Conservation (phyloP, 2,329 filamentous ascomycete species). For the Fusarium napiforme region DNA sequence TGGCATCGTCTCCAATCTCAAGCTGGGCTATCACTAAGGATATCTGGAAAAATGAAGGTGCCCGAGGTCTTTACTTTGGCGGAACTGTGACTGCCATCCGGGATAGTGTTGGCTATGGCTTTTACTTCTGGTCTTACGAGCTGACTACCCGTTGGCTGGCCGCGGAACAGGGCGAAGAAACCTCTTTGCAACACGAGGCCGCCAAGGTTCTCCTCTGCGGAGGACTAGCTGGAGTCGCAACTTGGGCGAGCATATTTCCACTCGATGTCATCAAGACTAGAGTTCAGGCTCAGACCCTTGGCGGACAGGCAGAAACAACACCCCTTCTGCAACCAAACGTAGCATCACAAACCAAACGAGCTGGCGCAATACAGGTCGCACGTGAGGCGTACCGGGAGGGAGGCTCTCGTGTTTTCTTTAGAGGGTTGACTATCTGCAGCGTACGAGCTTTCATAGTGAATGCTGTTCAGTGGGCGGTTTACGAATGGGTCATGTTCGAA, state of each 20-base stretch:
- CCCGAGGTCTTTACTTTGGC: constrained; percentile 82
- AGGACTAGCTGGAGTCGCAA: constrained; percentile 85
- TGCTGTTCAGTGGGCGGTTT: constrained; percentile 90
- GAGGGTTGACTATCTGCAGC: constrained; percentile 83
- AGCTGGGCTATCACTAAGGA: constrained; percentile 72
- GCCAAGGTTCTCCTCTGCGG: constrained; percentile 81
- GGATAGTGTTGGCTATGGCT: constrained; percentile 93
- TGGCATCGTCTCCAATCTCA: constrained; percentile 61
- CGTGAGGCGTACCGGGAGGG: constrained; percentile 72
- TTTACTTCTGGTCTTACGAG: constrained; percentile 97
- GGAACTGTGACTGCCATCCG: constrained; percentile 83
- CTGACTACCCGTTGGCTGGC: constrained; percentile 70
- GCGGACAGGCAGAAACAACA: constrained; percentile 22
- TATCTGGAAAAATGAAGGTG: constrained; percentile 66
- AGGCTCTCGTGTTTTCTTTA: constrained; percentile 73
- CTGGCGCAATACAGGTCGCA: constrained; percentile 72
- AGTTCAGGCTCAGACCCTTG: constrained; percentile 77
- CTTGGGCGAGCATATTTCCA: constrained; percentile 91
- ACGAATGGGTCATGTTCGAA: constrained; percentile 85
- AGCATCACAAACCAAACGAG: constrained; percentile 39
- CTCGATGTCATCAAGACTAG: constrained; percentile 93
- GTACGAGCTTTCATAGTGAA: constrained; percentile 91
- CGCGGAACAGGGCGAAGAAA: constrained; percentile 25
- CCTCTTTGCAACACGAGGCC: constrained; percentile 56
- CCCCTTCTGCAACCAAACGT: constrained; percentile 36